Base-by-base conservation (phyloP, 1,139 yeast genomes). In the Suhomyces coccinellae region DNA sequence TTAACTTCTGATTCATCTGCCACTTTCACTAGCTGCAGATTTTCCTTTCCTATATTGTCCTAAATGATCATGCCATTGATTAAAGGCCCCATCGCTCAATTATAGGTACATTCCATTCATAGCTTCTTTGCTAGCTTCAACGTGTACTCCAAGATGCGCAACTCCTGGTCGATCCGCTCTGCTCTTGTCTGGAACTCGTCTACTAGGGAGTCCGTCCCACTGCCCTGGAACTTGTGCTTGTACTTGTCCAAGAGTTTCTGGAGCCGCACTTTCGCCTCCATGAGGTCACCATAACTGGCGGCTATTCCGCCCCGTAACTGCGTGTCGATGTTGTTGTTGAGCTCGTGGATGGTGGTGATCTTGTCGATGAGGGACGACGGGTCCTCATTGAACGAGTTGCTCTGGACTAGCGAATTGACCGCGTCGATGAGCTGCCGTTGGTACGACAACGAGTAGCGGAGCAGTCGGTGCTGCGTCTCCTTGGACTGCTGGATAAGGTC, bases 331-430 rank as follows among this genome's bases (percentile, higher is more conserved):
- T 71, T 71, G 5, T 55, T 45, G 53, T 74, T 69, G 16, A 74
- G 55, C 40, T 71, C 68, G 46, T 72, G 77, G 10, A 74, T 70
- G 9, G 78, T 73, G n/a, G 73, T 62, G 45, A 73, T 71, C 52
- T 73, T 73, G 47, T 73, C 78, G 10, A 73, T 48, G 8, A 69
- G 52, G 1, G 66, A 52, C 1, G 73, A 60, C 33, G 57, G 56
- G 15, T 48, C 52, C n/a, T 53, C 53, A 40, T 51, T 48, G 33
- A 41, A 43, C 9, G 75, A 69, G 44, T 72, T 70, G 39, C 59
- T 52, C 26, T 52, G 50, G 9, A 69, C 49, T 6, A 72, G 41
- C 3, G 64, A 52, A 6, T 57, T 53, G 10, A 73, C 41, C 1
- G 68, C 52, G 11, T 50, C 49, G 5, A 55, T 51, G n/a, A 73